Evolutionary conservation across 2,329 filamentous ascomycete species (phyloP), one percentile per base, ranked within the genome.

Genomic region (Didymella sp.): DNA sequence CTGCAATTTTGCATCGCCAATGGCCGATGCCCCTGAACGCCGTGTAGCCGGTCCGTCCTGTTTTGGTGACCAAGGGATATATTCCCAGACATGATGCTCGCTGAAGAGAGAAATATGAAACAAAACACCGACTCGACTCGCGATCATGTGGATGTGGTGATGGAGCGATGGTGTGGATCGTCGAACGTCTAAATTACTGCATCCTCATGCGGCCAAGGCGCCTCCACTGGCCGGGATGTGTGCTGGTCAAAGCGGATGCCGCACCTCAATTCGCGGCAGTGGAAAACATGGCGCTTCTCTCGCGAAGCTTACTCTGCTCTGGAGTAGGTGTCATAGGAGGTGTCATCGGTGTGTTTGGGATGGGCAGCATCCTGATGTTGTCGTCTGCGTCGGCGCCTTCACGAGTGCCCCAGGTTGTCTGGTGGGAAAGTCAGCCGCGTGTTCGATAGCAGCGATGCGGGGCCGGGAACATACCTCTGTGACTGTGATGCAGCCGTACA

Each of bases 341-440:
- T 37, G 73, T 73, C 28, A 75, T 73, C 28, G 68, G 62, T 25
- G 70, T 71, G 41, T 59, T 61, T 42, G 71, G 69, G 53, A 75
- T 75, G 12, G 73, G 73, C 48, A 75, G 59, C 74, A 77, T 76
- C 56, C 75, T 69, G 57, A 76, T 72, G 62, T 75, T 75, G 61
- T 77, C 74, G 67, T 96, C 90, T 66, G 89, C 85, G 77, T 97
- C 93, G 72, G 92, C 93, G 69, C 95, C 93, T 69, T 92, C 91
- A 77, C 93, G 89, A 78, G 92, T 96, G 72, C 93, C 93, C 93
- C 93, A 97, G 49, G 92, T 94, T 41, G 93, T 97, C 93, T 97
- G 62, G 46, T 37, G 41, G 41, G 41, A 15, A 27, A 43, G 66
- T 72, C 56, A 72, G 70, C 31, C 52, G 57, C 44, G 50, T 42